Conservation (phyloP, 805 yeast genomes). For the Ogataea zsoltii region DNA sequence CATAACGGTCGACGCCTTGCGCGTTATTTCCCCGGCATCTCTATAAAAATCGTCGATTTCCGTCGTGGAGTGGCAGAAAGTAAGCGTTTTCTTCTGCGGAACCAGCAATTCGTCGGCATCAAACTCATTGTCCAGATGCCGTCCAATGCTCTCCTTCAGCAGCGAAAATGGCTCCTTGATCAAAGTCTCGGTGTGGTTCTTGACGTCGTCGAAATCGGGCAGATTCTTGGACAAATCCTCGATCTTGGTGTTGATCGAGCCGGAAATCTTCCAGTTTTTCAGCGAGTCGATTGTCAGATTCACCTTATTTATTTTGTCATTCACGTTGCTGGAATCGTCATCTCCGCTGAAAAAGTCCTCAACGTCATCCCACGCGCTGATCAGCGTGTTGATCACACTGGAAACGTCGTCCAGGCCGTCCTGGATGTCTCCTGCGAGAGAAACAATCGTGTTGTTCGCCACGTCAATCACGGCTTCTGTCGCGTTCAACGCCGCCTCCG, state of each 20-base stretch:
- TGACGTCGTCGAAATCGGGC: conserved; percentile 67
- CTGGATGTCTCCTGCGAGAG: conserved; percentile 61
- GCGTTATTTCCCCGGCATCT: conserved; percentile 33
- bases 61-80: conserved; percentile 43
- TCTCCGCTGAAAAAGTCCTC: conserved; percentile 56
- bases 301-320: conserved; percentile 45
- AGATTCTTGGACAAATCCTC: conserved; percentile 49
- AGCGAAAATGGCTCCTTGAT: conserved; percentile 61
- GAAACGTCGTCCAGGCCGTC: conserved; percentile 65
- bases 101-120: conserved; percentile 36
- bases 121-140: conserved; percentile 20
- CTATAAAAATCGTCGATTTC: conserved; percentile 42
- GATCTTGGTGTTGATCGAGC: conserved; percentile 59
- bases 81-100: conserved; percentile 37
- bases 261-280: conserved; percentile 62
- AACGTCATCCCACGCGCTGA: conserved; percentile 43
- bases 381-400: conserved; percentile 53
- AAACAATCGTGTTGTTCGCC: conserved; percentile 61
- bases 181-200: conserved; percentile 54
- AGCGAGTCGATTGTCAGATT: conserved; percentile 59
- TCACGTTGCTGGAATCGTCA: conserved; percentile 34
- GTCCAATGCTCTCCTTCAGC: conserved; percentile 41
- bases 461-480: conserved; percentile 60
- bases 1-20: conserved; percentile 39
- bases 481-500: conserved; percentile 70